Base-by-base conservation (phyloP, 2,329 filamentous ascomycete genomes). In the Colletotrichum phormii region DNA sequence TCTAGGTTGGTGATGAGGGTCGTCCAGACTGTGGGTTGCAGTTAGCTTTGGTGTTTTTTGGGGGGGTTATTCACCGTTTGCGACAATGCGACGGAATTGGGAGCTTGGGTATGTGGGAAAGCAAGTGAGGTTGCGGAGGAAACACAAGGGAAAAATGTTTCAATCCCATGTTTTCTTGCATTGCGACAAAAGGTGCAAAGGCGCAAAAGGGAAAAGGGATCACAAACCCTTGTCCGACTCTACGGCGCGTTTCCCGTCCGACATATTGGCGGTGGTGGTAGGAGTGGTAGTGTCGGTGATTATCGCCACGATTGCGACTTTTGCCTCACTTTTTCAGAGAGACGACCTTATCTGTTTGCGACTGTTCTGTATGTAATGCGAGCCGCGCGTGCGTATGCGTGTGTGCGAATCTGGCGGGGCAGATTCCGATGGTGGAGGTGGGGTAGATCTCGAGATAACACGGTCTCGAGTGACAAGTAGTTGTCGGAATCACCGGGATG, bases 1-100 rank as follows among this genome's bases (percentile, higher is more conserved):
- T 88, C 87, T 61, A 90, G 91, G 84, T 97, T 97, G 72, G 95
- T 97, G 80, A 98, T 95, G 76, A 97, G 88, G 12, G 92, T 94
- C 33, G 94, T 94, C 94, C 94, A 98, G 80, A 97, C 94, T 94
- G 55, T 15, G 11, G 7, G 33, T 11, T 24, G 15, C 13, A 29
- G 81, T 55, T 6, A 24, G 46, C 31, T 18, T 51, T 13, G 49
- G 5, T 7, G 8, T n/a, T 7, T 46, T 5, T 8, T 22, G 58
- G 31, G 42, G 67, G 22, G 35, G 8, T 9, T 33, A 58, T 12
- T 22, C 33, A 54, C 13, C 33, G 54, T 29, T 57, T 65, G n/a
- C 26, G 37, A 29, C n/a, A 61, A 64, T 37, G 61, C 13, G 31
- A 13, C 31, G 13, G 24, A 7, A n/a, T 59, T 11, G 57, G 55